Evolutionary conservation across 2,329 filamentous ascomycete species (phyloP).

Genomic region (Pseudocercospora fuligena): DNA sequence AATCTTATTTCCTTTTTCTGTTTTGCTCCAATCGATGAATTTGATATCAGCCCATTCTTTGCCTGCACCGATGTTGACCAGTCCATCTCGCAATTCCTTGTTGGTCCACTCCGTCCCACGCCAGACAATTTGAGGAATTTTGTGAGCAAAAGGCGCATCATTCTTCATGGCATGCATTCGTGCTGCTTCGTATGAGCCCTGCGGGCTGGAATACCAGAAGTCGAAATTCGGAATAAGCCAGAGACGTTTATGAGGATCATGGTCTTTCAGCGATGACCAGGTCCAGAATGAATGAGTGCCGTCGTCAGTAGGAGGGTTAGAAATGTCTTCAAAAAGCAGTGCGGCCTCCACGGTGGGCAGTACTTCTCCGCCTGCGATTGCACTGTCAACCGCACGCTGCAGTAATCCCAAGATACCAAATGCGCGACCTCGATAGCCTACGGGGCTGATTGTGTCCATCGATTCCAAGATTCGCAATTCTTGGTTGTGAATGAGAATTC

Average conservation of each 20-base stretch:
- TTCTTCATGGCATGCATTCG: slow-evolving; percentile 18
- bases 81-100: slow-evolving; percentile 32
- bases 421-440: slow-evolving; percentile 18
- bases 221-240: slow-evolving; percentile 26
- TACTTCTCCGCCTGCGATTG: slow-evolving; percentile 22
- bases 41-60: slow-evolving; percentile 45
- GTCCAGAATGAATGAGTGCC: slow-evolving; percentile 24
- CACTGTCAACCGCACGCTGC: slow-evolving; percentile 25
- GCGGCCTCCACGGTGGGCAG: slow-evolving; percentile 31
- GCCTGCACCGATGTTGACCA: slow-evolving; percentile 36
- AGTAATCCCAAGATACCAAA: slow-evolving; percentile 25
- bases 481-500: slow-evolving; percentile 29
- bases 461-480: slow-evolving; percentile 29
- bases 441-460: slow-evolving; percentile 18
- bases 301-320: slow-evolving; percentile 20
- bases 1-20: slow-evolving; percentile 19
- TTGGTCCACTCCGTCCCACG: slow-evolving; percentile 35
- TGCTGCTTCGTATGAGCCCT: slow-evolving; percentile 23
- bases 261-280: slow-evolving; percentile 11
- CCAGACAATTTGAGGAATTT: slow-evolving; percentile 35
- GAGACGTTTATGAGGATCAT: slow-evolving; percentile 12
- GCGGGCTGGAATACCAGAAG: slow-evolving; percentile 17
- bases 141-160: slow-evolving; percentile 24
- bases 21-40: slow-evolving; percentile 23
- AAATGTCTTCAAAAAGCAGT: slow-evolving; percentile 24